Evolutionary conservation across 345 rosid genomes (phyloP).

Genomic region (Lumnitzera littorea): DNA sequence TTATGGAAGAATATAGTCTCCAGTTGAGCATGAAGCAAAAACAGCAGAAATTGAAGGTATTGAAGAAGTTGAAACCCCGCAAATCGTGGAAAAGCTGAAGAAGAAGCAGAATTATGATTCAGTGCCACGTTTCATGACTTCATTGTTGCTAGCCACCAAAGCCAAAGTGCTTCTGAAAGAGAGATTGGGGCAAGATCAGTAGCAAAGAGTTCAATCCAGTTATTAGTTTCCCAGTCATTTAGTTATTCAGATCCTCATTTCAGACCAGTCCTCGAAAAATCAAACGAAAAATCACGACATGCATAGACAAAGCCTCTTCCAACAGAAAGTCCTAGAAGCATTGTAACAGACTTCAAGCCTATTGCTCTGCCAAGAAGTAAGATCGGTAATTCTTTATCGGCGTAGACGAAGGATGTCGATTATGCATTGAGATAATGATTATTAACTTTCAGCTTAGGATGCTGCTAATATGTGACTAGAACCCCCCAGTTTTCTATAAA

Average conservation of each 20-base stretch:
- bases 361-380: slow-evolving; percentile 37
- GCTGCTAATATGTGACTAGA: not conserved
- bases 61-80: slow-evolving; percentile 27
- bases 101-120: slow-evolving; percentile 21
- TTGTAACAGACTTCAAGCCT: slow-evolving; percentile 22
- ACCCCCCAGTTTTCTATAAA: too few species aligned
- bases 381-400: slow-evolving; percentile 33
- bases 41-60: slow-evolving; percentile 16
- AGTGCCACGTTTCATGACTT: slow-evolving; percentile 73
- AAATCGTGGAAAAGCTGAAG: slow-evolving; percentile 21
- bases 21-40: slow-evolving; percentile 25
- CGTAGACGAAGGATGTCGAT: slow-evolving; percentile 73
- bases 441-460: not conserved
- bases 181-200: slow-evolving; percentile 23
- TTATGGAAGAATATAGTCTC: slow-evolving; percentile 3
- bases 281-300: slow-evolving; percentile 35
- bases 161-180: slow-evolving; percentile 54
- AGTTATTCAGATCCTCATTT: slow-evolving; percentile 51
- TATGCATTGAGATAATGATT: slow-evolving; percentile 23
- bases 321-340: slow-evolving; percentile 35
- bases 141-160: slow-evolving; percentile 82
- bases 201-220: slow-evolving; percentile 37
- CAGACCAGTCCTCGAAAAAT: slow-evolving; percentile 32
- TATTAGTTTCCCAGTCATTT: slow-evolving; percentile 51
- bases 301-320: slow-evolving; percentile 20